Conservation (phyloP, 2,329 filamentous ascomycete species). For the Remersonia thermophila region DNA sequence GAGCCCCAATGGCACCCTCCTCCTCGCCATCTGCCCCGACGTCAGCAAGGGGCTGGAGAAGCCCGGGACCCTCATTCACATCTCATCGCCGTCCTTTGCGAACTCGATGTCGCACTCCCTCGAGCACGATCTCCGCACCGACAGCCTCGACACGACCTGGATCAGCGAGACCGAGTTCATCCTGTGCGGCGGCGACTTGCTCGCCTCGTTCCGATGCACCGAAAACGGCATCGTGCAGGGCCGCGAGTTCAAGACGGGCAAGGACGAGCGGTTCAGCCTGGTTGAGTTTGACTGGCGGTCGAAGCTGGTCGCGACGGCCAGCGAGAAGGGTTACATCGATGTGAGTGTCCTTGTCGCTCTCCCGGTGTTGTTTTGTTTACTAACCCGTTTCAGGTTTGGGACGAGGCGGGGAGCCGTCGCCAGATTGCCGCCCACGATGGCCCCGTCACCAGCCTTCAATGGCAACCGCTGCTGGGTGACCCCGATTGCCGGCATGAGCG, state of each 20-base stretch:
- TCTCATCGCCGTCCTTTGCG: slow-evolving; percentile 34
- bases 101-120: slow-evolving; percentile 37
- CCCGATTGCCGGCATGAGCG: slow-evolving; percentile 33
- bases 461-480: slow-evolving; percentile 42
- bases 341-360: slow-evolving; percentile 29
- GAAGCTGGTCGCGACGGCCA: slow-evolving; percentile 44
- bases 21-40: slow-evolving; percentile 45
- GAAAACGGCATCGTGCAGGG: slow-evolving; percentile 33
- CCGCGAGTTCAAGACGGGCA: slow-evolving; percentile 39
- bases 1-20: slow-evolving; percentile 43
- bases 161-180: slow-evolving; percentile 46
- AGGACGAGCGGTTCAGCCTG: slow-evolving; percentile 41
- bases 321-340: slow-evolving; percentile 47
- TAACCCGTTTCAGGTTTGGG: slow-evolving; percentile 35
- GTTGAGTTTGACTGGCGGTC: slow-evolving; percentile 44
- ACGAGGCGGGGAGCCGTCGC: slow-evolving; percentile 38
- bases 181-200: slow-evolving; percentile 43
- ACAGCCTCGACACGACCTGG: slow-evolving; percentile 48
- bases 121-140: slow-evolving; percentile 37
- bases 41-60: slow-evolving; percentile 28
- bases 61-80: slow-evolving; percentile 36
- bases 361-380: not conserved
- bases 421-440: slow-evolving; percentile 48
- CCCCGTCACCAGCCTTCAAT: slow-evolving; percentile 44
- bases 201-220: slow-evolving; percentile 36